Base-by-base conservation (phyloP, 2,329 filamentous ascomycete species). In the Dothidotthia symphoricarpi region DNA sequence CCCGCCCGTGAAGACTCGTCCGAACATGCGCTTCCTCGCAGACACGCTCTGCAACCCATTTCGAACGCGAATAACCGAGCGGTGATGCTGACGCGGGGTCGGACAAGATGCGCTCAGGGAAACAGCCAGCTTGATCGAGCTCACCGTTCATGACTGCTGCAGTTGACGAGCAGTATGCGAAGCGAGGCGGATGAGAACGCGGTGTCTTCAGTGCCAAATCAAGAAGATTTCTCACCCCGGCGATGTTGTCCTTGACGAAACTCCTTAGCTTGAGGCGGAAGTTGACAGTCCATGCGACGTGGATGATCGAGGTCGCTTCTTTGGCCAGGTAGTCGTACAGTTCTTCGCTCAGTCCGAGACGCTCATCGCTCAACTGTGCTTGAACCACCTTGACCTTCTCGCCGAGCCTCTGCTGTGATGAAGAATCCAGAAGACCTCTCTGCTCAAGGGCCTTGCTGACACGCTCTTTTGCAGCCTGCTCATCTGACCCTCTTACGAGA, bases 211-310 rank as follows among this genome's bases (percentile, higher is more conserved):
- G 53, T 1, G 71, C 67, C 6, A 80, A 61, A 31, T 69, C 58
- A 24, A 81, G 57, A 1, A 81, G 61, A 44, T 80, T 72, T 8
- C 61, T 63, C 9, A 78, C 61, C 2, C 73, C 74, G 3, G 67
- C 63, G 22, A 82, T 73, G 46, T 75, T 74, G 44, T 77, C 73
- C 26, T 69, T 68, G 31, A 72, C 71, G 49, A 83, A 84, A 42
- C 73, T 77, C 26, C 62, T 63, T 1, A 84, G 66, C 3, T 73
- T 71, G 36, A 80, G 67, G 16, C 73, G 75, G 66, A 84, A 84
- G 60, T 84, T 83, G 13, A 84, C 81, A 2, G 75, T 71, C 81
- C 81, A 84, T 14, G 80, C 80, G 6, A 80, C 70, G 55, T 84
- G 81, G 37, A 86, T 73, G 13, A 87, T 68, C 2, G 72, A 59